Evolutionary conservation across 2,329 filamentous ascomycete genomes (phyloP).

Genomic region (Didymellaceae sp.): DNA sequence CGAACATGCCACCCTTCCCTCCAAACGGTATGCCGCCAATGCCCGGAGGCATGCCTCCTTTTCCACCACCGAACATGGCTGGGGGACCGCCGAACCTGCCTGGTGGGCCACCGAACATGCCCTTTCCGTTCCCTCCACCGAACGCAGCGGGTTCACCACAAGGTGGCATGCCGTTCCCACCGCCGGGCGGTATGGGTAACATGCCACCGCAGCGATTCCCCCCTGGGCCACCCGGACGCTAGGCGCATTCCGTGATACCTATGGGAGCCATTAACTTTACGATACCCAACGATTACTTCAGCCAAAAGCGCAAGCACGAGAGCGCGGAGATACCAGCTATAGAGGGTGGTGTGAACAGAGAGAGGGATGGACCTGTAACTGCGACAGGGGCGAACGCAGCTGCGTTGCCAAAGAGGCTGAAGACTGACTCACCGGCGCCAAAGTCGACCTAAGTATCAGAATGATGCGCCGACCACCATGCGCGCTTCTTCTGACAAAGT

Average conservation of each 20-base stretch:
- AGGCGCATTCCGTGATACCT: slow-evolving; percentile 22
- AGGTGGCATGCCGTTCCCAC: slow-evolving; percentile 47
- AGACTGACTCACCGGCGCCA: slow-evolving; percentile 4
- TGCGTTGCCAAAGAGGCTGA: slow-evolving; percentile 18
- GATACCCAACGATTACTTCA: slow-evolving; percentile 8
- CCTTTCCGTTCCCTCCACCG: slow-evolving; percentile 38
- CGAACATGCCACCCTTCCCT: slow-evolving; percentile 42
- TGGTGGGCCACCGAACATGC: slow-evolving; percentile 36
- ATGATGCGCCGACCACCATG: not conserved
- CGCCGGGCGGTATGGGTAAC: slow-evolving; percentile 43
- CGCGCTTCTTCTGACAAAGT: not conserved
- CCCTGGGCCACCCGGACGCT: slow-evolving; percentile 36
- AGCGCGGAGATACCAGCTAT: slow-evolving; percentile 27
- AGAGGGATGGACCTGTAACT: slow-evolving; percentile 8
- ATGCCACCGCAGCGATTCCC: slow-evolving; percentile 38
- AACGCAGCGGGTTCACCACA: slow-evolving; percentile 40
- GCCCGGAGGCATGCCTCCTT: slow-evolving; percentile 46
- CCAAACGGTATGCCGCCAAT: slow-evolving; percentile 46
- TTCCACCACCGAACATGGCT: slow-evolving; percentile 38
- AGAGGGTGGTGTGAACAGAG: slow-evolving; percentile 13
- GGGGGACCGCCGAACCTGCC: slow-evolving; percentile 6
- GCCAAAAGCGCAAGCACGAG: slow-evolving; percentile 19
- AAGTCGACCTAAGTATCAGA: not conserved
- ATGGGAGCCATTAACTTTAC: slow-evolving; percentile 13
- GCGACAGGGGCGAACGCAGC: slow-evolving; percentile 33